Evolutionary conservation across 306 rosid genomes (phyloP).

Genomic region (Trifolium repens): DNA sequence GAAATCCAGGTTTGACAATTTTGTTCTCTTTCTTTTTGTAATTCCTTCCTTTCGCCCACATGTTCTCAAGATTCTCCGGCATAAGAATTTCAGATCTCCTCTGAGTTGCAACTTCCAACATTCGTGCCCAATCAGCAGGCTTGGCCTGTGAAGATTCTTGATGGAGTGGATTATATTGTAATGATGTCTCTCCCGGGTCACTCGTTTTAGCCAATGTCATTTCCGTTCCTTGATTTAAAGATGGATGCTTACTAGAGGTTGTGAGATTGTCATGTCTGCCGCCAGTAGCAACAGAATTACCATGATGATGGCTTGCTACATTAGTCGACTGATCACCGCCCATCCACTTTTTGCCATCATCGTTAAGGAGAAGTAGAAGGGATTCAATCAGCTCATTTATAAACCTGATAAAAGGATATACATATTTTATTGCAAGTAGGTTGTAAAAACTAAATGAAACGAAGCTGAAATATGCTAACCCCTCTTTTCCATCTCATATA

Average conservation of each 20-base stretch:
- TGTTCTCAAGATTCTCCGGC: slow-evolving; percentile 98
- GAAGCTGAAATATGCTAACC: background rate
- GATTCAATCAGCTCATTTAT: slow-evolving; percentile 85
- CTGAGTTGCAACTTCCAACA: slow-evolving; percentile 83
- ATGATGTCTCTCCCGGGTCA: slow-evolving; percentile 47
- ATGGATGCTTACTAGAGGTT: slow-evolving; percentile 48
- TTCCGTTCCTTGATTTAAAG: slow-evolving; percentile 51
- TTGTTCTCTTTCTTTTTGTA: slow-evolving; percentile 84
- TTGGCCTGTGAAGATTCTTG: slow-evolving; percentile 58
- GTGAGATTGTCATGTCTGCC: slow-evolving; percentile 41
- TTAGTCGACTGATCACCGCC: slow-evolving; percentile 52
- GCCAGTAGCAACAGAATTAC: slow-evolving; percentile 51
- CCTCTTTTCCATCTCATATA: slow-evolving; percentile 7
- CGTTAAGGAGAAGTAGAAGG: slow-evolving; percentile 65
- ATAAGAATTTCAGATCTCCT: slow-evolving; percentile 92
- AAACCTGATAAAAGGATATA: slow-evolving; percentile 62
- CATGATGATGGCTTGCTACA: slow-evolving; percentile 51
- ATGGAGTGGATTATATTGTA: slow-evolving; percentile 41
- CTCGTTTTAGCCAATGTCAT: slow-evolving; percentile 49
- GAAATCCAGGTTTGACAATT: slow-evolving; percentile 51
- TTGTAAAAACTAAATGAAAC: slow-evolving; percentile 27
- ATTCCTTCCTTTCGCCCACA: slow-evolving; percentile 99
- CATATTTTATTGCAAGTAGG: slow-evolving; percentile 33
- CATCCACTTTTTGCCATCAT: slow-evolving; percentile 45
- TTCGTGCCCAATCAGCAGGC: slow-evolving; percentile 82